Evolutionary conservation across 352 stramenopile species (phyloP).

Genomic region (Phytophthora meadii): DNA sequence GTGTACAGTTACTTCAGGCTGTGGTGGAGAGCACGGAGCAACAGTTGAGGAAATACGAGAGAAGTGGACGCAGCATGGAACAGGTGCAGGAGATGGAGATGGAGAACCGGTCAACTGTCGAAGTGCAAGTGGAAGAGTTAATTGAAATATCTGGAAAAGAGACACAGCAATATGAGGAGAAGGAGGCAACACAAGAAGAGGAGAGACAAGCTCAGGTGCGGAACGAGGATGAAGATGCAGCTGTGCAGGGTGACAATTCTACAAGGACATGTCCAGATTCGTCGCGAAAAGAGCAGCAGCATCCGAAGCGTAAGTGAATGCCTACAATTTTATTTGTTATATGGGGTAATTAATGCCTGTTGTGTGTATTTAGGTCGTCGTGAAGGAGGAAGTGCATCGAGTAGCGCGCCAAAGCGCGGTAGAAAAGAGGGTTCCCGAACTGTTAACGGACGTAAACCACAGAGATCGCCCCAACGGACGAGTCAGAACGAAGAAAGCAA

Average conservation of each 20-base stretch:
- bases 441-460: neutral
- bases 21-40: conserved; percentile 54
- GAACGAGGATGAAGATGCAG: conserved; percentile 20
- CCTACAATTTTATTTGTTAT: too few relatives aligned
- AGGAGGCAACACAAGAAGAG: conserved; percentile 12
- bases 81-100: conserved; percentile 10
- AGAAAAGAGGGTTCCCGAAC: conserved; percentile 13
- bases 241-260: conserved; percentile 1
- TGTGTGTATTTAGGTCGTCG: conserved; percentile 22
- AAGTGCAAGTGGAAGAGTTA: conserved; percentile 12
- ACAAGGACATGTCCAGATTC: neutral
- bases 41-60: conserved; percentile 28
- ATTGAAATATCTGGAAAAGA: neutral
- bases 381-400: conserved; percentile 3
- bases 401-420: conserved; percentile 7
- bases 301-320: conserved; percentile 36
- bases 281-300: conserved; percentile 9
- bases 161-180: conserved; percentile 1
- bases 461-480: neutral
- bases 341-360: too few relatives aligned
- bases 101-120: neutral
- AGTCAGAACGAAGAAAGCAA: conserved; percentile 25
- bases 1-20: conserved; percentile 38
- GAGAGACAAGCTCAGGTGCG: conserved; percentile 52
- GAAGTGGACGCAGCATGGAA: conserved; percentile 3